Conservation (phyloP, 2,329 filamentous ascomycete genomes). For the Aspergillus floridensis region DNA sequence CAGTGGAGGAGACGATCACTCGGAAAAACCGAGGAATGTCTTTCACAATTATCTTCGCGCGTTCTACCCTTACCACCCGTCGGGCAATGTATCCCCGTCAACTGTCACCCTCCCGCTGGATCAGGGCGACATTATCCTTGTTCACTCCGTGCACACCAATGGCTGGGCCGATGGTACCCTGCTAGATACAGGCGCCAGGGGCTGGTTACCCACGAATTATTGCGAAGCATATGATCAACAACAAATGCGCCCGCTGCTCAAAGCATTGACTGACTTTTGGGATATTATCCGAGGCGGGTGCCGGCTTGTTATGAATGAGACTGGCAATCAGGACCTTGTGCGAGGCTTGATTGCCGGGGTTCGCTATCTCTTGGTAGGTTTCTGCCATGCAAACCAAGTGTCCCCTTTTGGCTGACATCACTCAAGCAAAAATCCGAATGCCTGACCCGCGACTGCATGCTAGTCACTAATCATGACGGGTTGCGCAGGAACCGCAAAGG, state of each 20-base stretch:
- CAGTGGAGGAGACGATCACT: constrained; percentile 59
- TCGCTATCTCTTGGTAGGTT: constrained; percentile 77
- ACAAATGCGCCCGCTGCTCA: constrained; percentile 79
- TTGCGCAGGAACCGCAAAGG: constrained; percentile 81
- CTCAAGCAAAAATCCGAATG: constrained; percentile 80
- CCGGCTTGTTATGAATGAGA: constrained; percentile 72
- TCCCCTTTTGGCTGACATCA: neutral
- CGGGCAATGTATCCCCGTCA: constrained; percentile 71
- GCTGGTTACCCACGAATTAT: constrained; percentile 97
- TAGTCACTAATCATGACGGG: constrained; percentile 71
- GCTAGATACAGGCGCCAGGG: constrained; percentile 77
- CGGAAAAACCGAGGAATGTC: constrained; percentile 56
- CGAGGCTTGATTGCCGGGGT: constrained; percentile 91
- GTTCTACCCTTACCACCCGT: constrained; percentile 87
- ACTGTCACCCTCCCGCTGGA: constrained; percentile 86
- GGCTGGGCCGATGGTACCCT: constrained; percentile 97
- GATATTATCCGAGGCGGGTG: constrained; percentile 78
- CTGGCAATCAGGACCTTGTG: constrained; percentile 90
- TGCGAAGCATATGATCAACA: constrained; percentile 92
- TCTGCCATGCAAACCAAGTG: neutral
- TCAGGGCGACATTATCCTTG: constrained; percentile 86
- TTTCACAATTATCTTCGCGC: constrained; percentile 95
- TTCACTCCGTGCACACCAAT: constrained; percentile 96
- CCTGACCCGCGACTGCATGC: constrained; percentile 73
- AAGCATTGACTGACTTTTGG: constrained; percentile 88